phyloP scores from a whole-genome alignment of 2,329 filamentous ascomycete species.

The Basipetospora chlamydospora region DNA sequence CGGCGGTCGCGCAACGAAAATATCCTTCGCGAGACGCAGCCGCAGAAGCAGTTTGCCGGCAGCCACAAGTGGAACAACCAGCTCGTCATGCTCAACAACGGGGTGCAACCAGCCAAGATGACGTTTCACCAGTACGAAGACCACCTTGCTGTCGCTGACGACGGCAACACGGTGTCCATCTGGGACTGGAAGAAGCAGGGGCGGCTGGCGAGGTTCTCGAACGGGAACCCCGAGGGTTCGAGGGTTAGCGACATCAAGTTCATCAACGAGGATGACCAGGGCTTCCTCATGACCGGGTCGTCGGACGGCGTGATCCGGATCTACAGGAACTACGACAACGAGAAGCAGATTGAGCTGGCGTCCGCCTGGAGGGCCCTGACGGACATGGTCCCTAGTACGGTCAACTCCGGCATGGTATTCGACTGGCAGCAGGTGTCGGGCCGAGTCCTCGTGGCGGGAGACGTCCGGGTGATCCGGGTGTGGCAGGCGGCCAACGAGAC shows the following conservation, averaged over 20 bases:
- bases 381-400: conserved; percentile 84
- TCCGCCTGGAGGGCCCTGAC: conserved; percentile 85
- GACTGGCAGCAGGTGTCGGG: conserved; percentile 99
- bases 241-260: conserved; percentile 91
- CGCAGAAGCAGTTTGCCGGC: conserved; percentile 77
- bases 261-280: conserved; percentile 97
- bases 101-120: conserved; percentile 80
- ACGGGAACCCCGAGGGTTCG: conserved; percentile 81
- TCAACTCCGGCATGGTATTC: conserved; percentile 90
- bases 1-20: conserved; percentile 81
- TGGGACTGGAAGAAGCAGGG: conserved; percentile 84
- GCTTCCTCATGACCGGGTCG: conserved; percentile 84
- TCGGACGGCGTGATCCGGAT: conserved; percentile 90
- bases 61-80: conserved; percentile 78
- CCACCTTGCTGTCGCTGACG: conserved; percentile 84
- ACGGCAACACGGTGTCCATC: conserved; percentile 75
- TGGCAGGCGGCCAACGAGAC: conserved; percentile 94
- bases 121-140: conserved; percentile 97
- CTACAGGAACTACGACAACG: conserved; percentile 79
- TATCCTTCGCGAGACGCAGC: conserved; percentile 85
- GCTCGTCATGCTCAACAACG: conserved; percentile 73
- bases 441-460: conserved; percentile 85
- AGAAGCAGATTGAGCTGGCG: conserved; percentile 65
- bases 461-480: conserved; percentile 86
- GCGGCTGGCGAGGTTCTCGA: conserved; percentile 73